Percentiles rank a stretch among this genome's conserved stretches.
Evolutionary conservation across 2,329 filamentous ascomycete genomes (phyloP).

Genomic region (Beauveria brongniartii): DNA sequence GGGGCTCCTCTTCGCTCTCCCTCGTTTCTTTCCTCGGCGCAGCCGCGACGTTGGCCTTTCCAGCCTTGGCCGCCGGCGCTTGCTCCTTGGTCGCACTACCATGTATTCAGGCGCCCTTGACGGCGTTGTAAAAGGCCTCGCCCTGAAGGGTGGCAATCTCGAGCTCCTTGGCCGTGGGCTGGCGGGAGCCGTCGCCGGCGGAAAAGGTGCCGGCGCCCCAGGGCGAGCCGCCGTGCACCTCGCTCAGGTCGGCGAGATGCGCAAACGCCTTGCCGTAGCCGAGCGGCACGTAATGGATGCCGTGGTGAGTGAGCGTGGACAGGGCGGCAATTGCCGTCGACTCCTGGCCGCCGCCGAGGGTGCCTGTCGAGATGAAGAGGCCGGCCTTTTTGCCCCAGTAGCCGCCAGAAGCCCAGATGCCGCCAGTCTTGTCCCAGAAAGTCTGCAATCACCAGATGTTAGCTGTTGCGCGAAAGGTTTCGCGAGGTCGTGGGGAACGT

Average conservation of each 20-base stretch:
- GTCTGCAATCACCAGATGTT: conserved; percentile 25
- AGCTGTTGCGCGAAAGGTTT: neutral
- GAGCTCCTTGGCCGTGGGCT: conserved; percentile 69
- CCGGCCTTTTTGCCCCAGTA: conserved; percentile 86
- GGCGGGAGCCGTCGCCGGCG: conserved; percentile 69
- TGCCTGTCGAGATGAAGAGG: conserved; percentile 82
- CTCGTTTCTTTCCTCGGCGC: conserved; percentile 18
- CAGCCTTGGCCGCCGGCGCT: conserved; percentile 12
- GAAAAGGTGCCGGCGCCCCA: conserved; percentile 96
- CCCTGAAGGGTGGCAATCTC: conserved; percentile 76
- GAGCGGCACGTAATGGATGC: conserved; percentile 91
- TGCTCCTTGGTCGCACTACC: conserved; percentile 33
- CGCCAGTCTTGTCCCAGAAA: conserved; percentile 86
- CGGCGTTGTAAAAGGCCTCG: conserved; percentile 69
- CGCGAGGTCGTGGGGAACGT: neutral
- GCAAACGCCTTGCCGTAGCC: conserved; percentile 78
- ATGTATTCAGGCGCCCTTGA: conserved; percentile 67
- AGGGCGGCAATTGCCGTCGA: conserved; percentile 72
- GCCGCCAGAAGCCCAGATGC: conserved; percentile 70
- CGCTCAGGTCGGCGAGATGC: conserved; percentile 60
- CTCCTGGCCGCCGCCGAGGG: conserved; percentile 86
- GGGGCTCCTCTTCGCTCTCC: conserved; percentile 37
- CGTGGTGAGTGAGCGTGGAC: conserved; percentile 86
- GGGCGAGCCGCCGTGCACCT: conserved; percentile 78
- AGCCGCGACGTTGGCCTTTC: conserved; percentile 15